Conservation (phyloP, 1,139 yeast genomes). For the Candida sp. region DNA sequence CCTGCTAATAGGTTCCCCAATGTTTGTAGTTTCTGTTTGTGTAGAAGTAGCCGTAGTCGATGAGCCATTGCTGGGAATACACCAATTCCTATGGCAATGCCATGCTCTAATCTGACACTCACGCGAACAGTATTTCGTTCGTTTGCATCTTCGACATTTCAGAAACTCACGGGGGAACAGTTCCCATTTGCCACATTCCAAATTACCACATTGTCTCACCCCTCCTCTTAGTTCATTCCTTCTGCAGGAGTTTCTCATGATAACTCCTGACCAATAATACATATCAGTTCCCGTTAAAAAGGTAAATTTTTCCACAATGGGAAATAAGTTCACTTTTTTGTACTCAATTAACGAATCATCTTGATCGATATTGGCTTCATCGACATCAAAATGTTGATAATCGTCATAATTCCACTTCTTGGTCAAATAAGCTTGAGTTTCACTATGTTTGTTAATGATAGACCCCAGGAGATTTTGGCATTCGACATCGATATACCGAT, state of each 20-base stretch:
- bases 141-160: conserved; percentile 89
- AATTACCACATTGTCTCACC: conserved; percentile 91
- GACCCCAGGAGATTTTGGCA: conserved; percentile 28
- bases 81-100: conserved; percentile 95
- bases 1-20: background rate
- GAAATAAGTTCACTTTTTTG: conserved; percentile 70
- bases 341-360: conserved; percentile 51
- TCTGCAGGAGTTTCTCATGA: conserved; percentile 93
- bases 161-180: conserved; percentile 86
- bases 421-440: conserved; percentile 27
- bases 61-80: conserved; percentile 50
- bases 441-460: conserved; percentile 30
- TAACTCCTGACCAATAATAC: conserved; percentile 96
- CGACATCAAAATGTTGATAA: conserved; percentile 53
- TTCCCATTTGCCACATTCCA: conserved; percentile 97
- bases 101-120: conserved; percentile 92
- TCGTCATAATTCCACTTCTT: conserved; percentile 53
- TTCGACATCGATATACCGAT: conserved; percentile 30
- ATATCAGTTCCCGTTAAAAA: conserved; percentile 70
- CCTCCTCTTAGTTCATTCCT: conserved; percentile 87
- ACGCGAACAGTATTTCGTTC: conserved; percentile 92
- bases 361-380: conserved; percentile 43
- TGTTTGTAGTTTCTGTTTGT: background rate
- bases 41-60: conserved; percentile 6
- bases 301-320: conserved; percentile 89